Conservation (phyloP, 768 basidiomycete species). For the Collybiopsis confluens region DNA sequence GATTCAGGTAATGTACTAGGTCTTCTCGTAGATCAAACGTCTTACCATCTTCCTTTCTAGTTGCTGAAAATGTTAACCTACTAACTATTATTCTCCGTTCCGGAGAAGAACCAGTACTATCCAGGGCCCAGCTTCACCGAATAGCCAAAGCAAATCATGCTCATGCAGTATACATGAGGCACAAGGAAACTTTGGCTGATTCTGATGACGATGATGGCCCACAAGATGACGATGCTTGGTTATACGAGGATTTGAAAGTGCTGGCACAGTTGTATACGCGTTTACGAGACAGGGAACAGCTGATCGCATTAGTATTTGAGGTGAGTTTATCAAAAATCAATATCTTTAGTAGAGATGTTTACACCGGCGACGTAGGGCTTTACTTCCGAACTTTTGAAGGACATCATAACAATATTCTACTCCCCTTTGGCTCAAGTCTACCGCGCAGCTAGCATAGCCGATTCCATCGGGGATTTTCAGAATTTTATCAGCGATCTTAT, state of each 20-base stretch:
- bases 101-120: slow-evolving; percentile 68
- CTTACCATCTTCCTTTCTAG: slow-evolving; percentile 28
- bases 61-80: slow-evolving; percentile 65
- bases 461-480: slow-evolving; percentile 88
- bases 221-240: slow-evolving; percentile 91
- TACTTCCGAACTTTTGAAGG: slow-evolving; percentile 92
- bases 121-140: slow-evolving; percentile 74
- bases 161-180: slow-evolving; percentile 67
- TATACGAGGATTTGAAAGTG: slow-evolving; percentile 87
- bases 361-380: slow-evolving; percentile 57
- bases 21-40: not conserved
- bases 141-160: slow-evolving; percentile 76
- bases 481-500: slow-evolving; percentile 95
- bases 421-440: slow-evolving; percentile 95
- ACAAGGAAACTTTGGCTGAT: slow-evolving; percentile 59
- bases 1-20: slow-evolving; percentile 64
- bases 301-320: slow-evolving; percentile 94
- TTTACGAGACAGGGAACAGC: slow-evolving; percentile 82
- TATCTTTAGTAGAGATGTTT: not conserved
- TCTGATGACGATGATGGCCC: slow-evolving; percentile 95
- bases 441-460: slow-evolving; percentile 93
- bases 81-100: slow-evolving; percentile 78
- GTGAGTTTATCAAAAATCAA: slow-evolving; percentile 33
- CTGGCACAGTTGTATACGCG: slow-evolving; percentile 75
- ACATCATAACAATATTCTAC: slow-evolving; percentile 99